Conservation (phyloP, 306 rosid species). For the Vigna mungo region DNA sequence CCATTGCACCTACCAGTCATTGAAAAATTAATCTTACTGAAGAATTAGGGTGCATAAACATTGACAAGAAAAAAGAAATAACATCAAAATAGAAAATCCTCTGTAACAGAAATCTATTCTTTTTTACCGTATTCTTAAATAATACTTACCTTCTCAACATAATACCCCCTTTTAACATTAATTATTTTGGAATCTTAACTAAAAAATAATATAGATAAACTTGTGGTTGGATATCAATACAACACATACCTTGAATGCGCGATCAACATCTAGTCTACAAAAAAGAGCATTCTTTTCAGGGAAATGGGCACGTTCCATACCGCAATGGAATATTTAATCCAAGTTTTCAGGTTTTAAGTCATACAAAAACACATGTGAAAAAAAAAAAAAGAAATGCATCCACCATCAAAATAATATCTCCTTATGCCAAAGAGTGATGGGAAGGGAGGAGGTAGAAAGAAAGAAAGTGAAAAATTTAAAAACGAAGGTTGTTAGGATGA, state of each 20-base stretch:
- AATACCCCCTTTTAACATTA: not conserved
- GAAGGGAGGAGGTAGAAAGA: no score
- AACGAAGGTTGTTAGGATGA: no score
- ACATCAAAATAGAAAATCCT: constrained; percentile 9
- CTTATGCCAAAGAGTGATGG: not conserved
- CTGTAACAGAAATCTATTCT: not conserved
- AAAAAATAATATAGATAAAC: not conserved
- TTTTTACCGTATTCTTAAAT: constrained; percentile 7
- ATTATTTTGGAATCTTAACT: not conserved
- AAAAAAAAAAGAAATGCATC: not conserved
- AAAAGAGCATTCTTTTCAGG: constrained; percentile 2
- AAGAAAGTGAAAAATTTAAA: no score
- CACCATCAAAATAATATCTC: not conserved
- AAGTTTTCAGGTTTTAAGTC: not conserved
- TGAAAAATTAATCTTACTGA: not conserved
- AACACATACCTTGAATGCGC: not conserved
- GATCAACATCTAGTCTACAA: not conserved
- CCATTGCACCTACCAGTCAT: constrained; percentile 45
- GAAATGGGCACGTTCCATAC: not conserved
- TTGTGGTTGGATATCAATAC: not conserved
- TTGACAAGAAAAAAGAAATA: constrained; percentile 7
- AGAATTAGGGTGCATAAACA: not conserved
- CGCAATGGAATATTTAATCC: not conserved
- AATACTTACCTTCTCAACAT: constrained; percentile 14
- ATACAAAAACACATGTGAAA: not conserved